Percentiles rank a stretch among this genome's conserved stretches.
Conservation (phyloP, 2,329 filamentous ascomycete species). For the Allantophomopsis lycopodina region DNA sequence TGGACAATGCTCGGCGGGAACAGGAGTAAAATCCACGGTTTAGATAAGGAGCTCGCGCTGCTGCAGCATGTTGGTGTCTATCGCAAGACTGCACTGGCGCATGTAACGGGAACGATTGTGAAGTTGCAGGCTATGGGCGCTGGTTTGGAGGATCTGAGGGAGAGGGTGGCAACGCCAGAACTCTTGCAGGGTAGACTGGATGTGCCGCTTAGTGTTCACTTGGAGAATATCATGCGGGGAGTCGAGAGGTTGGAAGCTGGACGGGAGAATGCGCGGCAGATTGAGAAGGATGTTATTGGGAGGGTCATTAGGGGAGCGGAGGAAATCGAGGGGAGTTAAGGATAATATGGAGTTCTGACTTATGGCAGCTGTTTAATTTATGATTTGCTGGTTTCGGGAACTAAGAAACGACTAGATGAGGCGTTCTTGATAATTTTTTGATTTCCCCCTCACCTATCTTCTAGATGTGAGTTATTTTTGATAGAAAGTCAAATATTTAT, state of each 20-base stretch:
- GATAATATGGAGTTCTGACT: too few relatives aligned
- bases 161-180: constrained; percentile 55
- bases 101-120: constrained; percentile 56
- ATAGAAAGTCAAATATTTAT: too few relatives aligned
- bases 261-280: constrained; percentile 43
- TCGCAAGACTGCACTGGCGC: constrained; percentile 48
- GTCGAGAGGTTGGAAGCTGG: constrained; percentile 58
- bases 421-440: too few relatives aligned
- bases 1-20: constrained; percentile 69
- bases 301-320: constrained; percentile 7
- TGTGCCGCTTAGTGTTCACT: constrained; percentile 58
- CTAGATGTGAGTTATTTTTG: too few relatives aligned
- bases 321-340: too few relatives aligned
- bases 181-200: constrained; percentile 33
- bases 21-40: constrained; percentile 40
- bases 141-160: constrained; percentile 56
- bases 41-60: constrained; percentile 48
- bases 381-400: too few relatives aligned
- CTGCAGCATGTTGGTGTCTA: constrained; percentile 54
- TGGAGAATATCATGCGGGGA: constrained; percentile 60
- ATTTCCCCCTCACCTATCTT: too few relatives aligned
- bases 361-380: too few relatives aligned
- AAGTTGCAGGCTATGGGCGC: constrained; percentile 63
- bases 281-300: constrained; percentile 31
- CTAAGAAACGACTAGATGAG: too few relatives aligned